These are phyloP conservation scores for Effrenium voratum DNA, from an alignment of 73 alveolate species.

Conservation along the genomic window DNA sequence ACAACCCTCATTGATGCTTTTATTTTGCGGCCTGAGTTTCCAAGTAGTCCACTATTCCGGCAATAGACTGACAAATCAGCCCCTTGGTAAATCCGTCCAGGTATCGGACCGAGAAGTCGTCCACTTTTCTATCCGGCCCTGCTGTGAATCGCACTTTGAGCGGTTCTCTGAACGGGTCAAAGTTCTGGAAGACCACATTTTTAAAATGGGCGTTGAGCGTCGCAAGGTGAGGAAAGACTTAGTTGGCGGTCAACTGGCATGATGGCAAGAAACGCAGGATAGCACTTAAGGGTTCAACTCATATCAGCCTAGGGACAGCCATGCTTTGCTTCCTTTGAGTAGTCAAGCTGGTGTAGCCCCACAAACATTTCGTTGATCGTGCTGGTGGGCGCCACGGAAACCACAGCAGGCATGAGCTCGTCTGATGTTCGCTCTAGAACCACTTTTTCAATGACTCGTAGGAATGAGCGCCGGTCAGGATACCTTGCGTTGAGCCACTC, in stretches of 20 bases:
- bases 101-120: not conserved
- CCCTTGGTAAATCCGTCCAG: constrained; percentile 24
- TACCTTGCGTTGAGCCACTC: not conserved
- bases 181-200: not conserved
- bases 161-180: constrained; percentile 28
- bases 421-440: not conserved
- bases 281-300: not conserved
- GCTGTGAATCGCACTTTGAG: not conserved
- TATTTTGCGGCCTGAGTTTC: not conserved
- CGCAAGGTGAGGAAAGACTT: not conserved
- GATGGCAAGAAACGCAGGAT: not conserved
- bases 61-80: not conserved
- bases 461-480: not conserved
- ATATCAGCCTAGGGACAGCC: not conserved
- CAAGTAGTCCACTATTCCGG: not conserved
- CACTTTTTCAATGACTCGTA: not conserved
- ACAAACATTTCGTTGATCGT: not conserved
- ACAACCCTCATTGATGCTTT: no score
- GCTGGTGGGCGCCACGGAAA: not conserved
- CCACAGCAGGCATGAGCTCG: not conserved
- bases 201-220: not conserved
- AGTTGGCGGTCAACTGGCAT: not conserved
- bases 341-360: not conserved
- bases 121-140: not conserved
- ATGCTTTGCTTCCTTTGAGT: not conserved